These are phyloP conservation scores for Alnus glutinosa DNA, from an alignment of 306 rosid species.

Conservation along the genomic window DNA sequence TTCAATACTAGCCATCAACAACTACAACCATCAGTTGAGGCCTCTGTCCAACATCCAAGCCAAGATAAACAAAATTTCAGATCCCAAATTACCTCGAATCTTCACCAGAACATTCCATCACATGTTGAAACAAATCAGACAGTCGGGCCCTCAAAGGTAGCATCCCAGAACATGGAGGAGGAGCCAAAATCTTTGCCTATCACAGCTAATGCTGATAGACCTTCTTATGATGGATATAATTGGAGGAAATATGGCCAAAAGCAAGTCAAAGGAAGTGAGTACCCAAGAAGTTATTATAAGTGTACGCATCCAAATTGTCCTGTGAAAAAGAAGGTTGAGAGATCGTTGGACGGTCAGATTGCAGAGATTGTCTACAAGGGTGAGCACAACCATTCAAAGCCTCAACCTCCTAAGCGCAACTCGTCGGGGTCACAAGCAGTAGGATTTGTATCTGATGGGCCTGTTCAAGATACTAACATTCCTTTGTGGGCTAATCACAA, in stretches of 20 bases:
- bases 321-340: constrained; percentile 93
- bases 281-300: constrained; percentile 87
- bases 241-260: constrained; percentile 99
- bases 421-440: constrained; percentile 56
- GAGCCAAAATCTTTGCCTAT: constrained; percentile 53
- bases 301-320: constrained; percentile 94
- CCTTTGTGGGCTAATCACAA: constrained; percentile 37
- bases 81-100: constrained; percentile 36
- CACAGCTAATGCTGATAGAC: constrained; percentile 51
- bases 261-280: constrained; percentile 98
- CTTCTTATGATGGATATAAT: constrained; percentile 92
- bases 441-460: constrained; percentile 48
- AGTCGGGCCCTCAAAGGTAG: constrained; percentile 42
- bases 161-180: constrained; percentile 47
- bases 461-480: constrained; percentile 48
- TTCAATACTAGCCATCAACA: constrained; percentile 49
- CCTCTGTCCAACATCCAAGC: constrained; percentile 39
- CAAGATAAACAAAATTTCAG: constrained; percentile 41
- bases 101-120: constrained; percentile 41
- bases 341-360: constrained; percentile 86
- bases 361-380: constrained; percentile 96
- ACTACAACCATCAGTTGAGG: constrained; percentile 37
- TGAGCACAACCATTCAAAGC: constrained; percentile 87
- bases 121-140: constrained; percentile 39
- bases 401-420: constrained; percentile 70